phyloP scores from a whole-genome alignment of 805 yeast species.

The Ogataea pini region DNA sequence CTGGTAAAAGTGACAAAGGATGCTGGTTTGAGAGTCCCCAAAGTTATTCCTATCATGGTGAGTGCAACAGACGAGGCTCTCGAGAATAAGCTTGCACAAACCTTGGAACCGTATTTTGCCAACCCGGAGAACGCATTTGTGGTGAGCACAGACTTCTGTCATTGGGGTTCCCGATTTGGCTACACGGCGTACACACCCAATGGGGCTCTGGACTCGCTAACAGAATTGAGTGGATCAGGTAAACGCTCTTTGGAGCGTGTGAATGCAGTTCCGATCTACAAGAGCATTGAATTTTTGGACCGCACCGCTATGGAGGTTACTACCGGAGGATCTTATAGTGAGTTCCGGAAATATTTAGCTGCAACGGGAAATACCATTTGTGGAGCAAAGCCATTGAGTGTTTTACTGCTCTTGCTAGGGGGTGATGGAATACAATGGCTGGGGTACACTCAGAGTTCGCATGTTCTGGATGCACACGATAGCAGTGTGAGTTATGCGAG shows the following conservation, averaged over 20 bases:
- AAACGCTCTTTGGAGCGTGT: constrained; percentile 6
- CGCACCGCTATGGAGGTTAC: constrained; percentile 65
- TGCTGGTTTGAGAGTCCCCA: constrained; percentile 34
- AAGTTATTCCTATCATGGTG: constrained; percentile 77
- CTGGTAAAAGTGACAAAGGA: constrained; percentile 50
- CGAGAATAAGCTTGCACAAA: constrained; percentile 46
- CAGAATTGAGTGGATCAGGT: constrained; percentile 8
- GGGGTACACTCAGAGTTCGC: constrained; percentile 76
- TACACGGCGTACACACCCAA: constrained; percentile 53
- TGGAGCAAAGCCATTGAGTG: constrained; percentile 80
- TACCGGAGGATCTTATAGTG: constrained; percentile 51
- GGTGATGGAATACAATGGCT: constrained; percentile 60
- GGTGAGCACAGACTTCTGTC: constrained; percentile 90
- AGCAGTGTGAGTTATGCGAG: constrained; percentile 92
- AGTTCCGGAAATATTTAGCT: constrained; percentile 68
- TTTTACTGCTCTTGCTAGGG: constrained; percentile 53
- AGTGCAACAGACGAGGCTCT: constrained; percentile 55
- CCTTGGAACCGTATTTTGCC: constrained; percentile 53
- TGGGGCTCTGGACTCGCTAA: constrained; percentile 28
- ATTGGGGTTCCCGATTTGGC: constrained; percentile 79
- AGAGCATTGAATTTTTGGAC: constrained; percentile 76
- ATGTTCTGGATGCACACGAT: constrained; percentile 49
- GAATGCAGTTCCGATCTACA: constrained; percentile 51
- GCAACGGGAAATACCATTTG: constrained; percentile 87
- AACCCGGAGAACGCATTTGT: constrained; percentile 66